Base-by-base conservation (phyloP, 768 basidiomycete genomes). In the Boletus sp. region DNA sequence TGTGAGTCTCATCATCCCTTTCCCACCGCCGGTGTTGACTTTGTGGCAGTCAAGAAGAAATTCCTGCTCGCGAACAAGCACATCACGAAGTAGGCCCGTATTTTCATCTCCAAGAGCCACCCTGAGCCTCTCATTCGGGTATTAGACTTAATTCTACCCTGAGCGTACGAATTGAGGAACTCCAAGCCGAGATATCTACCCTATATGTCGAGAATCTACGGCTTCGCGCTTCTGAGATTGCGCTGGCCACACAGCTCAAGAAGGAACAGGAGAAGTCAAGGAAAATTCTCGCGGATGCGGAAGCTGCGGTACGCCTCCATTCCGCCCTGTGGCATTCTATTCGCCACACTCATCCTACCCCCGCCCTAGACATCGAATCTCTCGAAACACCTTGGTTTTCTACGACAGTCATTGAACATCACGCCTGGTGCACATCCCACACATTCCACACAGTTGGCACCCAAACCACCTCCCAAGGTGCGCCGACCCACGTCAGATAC, bases 61-160 rank as follows among this genome's bases (percentile, higher is more conserved):
- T 92, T 91, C 64, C 78, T 93, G 21, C 84, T 91, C 55, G 89
- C 90, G 54, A 93, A 93, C 74, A 92, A 91, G 72, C 90, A 92
- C 73, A 93, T 93, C 67, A 91, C 90, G 25, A 93, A 92, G 90
- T 91, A 62, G 37, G 80, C 69, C 34, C 44, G 17, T 15, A 51
- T 50, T 49, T 46, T 48, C n/a, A 30, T 47, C 23, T 40, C n/a
- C 43, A 47, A 38, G 47, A 49, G 17, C 47, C 34, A 34, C 39
- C 11, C 60, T 62, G 51, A 62, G 38, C 29, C 34, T 55, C 35
- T 47, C 29, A 15, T 51, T 47, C 29, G 29, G 23, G 34, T 47
- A 29, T 7, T 61, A 92, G 90, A 69, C 83, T 92, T 58, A 93
- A 93, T 74, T 90, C 90, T 40, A 90, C 88, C 17, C 78, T 93